A percentile compares a stretch with the other conserved stretches of the same genome.
Evolutionary conservation across 257 asterid species (phyloP).

Genomic region (Scutellaria galericulata): DNA sequence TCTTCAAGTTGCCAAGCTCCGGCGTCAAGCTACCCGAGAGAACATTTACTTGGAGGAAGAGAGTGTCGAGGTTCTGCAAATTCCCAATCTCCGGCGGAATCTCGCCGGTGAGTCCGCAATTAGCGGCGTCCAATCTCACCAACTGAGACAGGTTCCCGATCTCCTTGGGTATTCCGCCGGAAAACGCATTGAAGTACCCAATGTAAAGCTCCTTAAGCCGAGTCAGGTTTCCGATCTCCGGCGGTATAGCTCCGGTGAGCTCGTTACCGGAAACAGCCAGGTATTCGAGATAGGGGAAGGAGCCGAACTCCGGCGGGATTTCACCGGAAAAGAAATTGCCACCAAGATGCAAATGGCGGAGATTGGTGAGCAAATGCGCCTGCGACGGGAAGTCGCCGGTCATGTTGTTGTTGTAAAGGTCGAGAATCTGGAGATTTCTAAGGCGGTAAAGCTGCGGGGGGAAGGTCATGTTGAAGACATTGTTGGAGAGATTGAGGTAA

Average conservation of each 20-base stretch:
- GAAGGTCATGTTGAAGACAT: conserved; percentile 57
- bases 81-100: conserved; percentile 76
- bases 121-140: conserved; percentile 75
- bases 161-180: conserved; percentile 84
- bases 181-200: conserved; percentile 72
- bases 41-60: conserved; percentile 83
- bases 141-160: conserved; percentile 69
- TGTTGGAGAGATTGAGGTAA: conserved; percentile 75
- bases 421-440: conserved; percentile 62
- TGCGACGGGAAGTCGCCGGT: conserved; percentile 71
- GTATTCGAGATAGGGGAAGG: conserved; percentile 59
- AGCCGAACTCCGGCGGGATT: conserved; percentile 75
- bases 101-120: conserved; percentile 83
- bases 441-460: conserved; percentile 60
- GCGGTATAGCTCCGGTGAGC: conserved; percentile 68
- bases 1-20: conserved; percentile 73
- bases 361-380: conserved; percentile 48
- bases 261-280: conserved; percentile 87
- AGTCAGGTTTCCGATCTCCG: conserved; percentile 69
- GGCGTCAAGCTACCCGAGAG: conserved; percentile 67
- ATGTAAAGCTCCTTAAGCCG: conserved; percentile 72
- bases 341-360: conserved; percentile 77
- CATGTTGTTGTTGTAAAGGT: conserved; percentile 80
- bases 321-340: conserved; percentile 75
- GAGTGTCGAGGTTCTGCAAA: conserved; percentile 77